phyloP scores from a whole-genome alignment of 2,329 filamentous ascomycete genomes.

The Scedosporium apiospermum region DNA sequence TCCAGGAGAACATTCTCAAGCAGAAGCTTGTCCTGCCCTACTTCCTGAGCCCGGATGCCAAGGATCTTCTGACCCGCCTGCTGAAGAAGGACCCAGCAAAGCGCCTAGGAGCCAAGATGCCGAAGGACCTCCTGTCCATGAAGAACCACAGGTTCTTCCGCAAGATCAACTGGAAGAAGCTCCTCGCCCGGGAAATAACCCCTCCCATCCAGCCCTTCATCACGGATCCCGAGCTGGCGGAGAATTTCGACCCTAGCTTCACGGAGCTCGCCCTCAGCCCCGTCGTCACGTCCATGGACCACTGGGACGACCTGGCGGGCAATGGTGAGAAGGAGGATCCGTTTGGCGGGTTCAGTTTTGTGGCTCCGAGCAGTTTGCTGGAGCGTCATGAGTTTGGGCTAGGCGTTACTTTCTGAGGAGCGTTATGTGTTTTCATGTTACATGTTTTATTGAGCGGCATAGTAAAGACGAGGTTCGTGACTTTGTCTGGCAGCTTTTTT shows the following conservation, averaged over 20 bases:
- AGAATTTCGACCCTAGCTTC: constrained; percentile 94
- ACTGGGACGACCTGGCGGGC: constrained; percentile 25
- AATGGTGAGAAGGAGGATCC: constrained; percentile 40
- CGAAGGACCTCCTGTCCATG: constrained; percentile 75
- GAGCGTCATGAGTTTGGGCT: constrained; percentile 25
- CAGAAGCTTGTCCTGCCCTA: constrained; percentile 85
- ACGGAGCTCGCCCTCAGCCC: constrained; percentile 78
- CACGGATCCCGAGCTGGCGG: constrained; percentile 88
- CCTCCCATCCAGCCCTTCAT: constrained; percentile 90
- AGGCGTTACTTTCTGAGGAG: constrained; percentile 24
- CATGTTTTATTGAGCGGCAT: neutral
- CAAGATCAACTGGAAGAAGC: constrained; percentile 87
- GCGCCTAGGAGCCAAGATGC: constrained; percentile 79
- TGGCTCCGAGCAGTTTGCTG: constrained; percentile 47
- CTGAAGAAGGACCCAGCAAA: constrained; percentile 88
- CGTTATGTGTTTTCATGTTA: neutral
- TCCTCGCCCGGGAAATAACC: constrained; percentile 72
- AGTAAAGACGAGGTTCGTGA: neutral
- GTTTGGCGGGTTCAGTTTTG: constrained; percentile 57
- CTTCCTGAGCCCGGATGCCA: constrained; percentile 83
- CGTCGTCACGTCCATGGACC: constrained; percentile 38
- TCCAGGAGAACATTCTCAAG: constrained; percentile 91
- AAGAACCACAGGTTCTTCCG: constrained; percentile 95
- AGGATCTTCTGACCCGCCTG: constrained; percentile 83
- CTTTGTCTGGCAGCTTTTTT: neutral